Evolutionary conservation across 805 yeast genomes (phyloP), one percentile per base, ranked within the genome.

Genomic region (Diddensiella caesifluorescens): DNA sequence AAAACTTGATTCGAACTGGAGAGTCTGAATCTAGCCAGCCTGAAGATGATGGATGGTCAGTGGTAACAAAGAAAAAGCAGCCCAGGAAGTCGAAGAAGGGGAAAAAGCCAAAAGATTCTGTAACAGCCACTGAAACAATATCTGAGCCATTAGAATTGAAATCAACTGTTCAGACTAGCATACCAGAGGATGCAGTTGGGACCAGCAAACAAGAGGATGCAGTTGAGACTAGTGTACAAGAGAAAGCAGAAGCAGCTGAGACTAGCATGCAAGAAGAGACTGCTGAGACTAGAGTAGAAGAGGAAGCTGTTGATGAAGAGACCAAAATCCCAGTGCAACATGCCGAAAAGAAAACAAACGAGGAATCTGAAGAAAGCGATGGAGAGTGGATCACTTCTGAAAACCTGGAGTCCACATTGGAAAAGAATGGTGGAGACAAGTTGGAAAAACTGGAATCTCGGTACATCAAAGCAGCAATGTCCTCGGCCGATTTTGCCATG

Each of bases 401-500:
- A 2, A 92, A 88, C 54, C 63, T 92, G 23, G 68, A 75, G 30
- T 86, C 82, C 52, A 78, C 77, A 40, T 71, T 85, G 58, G 60
- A 79, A 29, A 80, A 79, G 57, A 90, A 86, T 54, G 74, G 70
- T 54, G 76, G 82, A 30, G 87, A 80, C 55, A 73, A 74, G 44
- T 69, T 77, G 36, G 73, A 62, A 25, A 64, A 65, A 13, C 55
- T 59, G 3, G 63, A 57, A 3, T 52, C 65, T n/a, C 32, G 30
- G 19, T 16, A 30, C 6, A 72, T 81, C 44, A 75, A 79, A 49
- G 92, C 82, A 15, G 98, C 97, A 2, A 65, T 92, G 38, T 81
- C 95, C 0, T 83, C 97, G 0, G 95, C 95, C 21, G 99, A 92
- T 75, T 92, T 90, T 67, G 97, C 99, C 2, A 86, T 90, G 56